Evolutionary conservation across 2,329 filamentous ascomycete species (phyloP).

Genomic region (Pseudodiploospora longispora): DNA sequence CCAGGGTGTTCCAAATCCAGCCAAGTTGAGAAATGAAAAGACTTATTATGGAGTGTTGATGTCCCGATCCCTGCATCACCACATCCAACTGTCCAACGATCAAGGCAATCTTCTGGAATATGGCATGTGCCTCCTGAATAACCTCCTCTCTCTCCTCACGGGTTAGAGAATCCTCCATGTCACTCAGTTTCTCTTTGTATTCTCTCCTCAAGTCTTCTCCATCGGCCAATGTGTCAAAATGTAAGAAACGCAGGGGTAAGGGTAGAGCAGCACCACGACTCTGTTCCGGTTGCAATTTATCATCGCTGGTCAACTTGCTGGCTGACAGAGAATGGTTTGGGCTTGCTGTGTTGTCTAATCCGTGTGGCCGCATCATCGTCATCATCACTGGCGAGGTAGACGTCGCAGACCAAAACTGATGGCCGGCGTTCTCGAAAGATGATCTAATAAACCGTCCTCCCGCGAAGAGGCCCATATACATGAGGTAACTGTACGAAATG

Average conservation of each 20-base stretch:
- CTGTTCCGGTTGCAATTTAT: neutral
- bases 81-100: constrained; percentile 57
- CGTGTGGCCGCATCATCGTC: too few species aligned
- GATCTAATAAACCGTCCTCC: constrained; percentile 64
- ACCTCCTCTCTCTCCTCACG: constrained; percentile 52
- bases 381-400: too few species aligned
- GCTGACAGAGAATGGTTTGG: too few species aligned
- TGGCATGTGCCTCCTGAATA: constrained; percentile 51
- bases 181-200: constrained; percentile 53
- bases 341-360: too few species aligned
- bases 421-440: constrained; percentile 48
- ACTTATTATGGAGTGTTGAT: constrained; percentile 1
- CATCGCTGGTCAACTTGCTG: neutral
- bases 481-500: constrained; percentile 67
- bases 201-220: constrained; percentile 63
- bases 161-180: constrained; percentile 40
- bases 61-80: constrained; percentile 23
- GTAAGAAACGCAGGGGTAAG: constrained; percentile 42
- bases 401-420: constrained; percentile 49
- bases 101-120: constrained; percentile 54
- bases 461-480: constrained; percentile 75
- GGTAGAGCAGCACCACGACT: neutral
- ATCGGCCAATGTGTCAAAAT: constrained; percentile 51
- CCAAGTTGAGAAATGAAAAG: constrained; percentile 13
- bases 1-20: constrained; percentile 16